Conservation (phyloP, 2,329 filamentous ascomycete species). For the Sporothrix humicola region DNA sequence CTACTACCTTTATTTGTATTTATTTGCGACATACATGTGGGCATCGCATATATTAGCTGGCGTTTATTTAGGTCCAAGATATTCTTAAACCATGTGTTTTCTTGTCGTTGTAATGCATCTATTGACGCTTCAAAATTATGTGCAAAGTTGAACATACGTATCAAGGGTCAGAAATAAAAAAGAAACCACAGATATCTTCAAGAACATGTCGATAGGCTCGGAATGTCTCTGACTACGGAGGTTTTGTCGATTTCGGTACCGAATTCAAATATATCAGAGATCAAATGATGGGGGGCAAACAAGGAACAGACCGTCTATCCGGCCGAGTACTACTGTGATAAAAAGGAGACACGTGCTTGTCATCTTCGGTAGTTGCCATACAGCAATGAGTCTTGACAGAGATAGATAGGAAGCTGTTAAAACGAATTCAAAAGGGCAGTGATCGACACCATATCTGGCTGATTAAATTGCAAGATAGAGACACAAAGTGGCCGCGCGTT, state of each 20-base stretch:
- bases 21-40: slow-evolving; percentile 16
- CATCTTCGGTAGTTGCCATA: background rate
- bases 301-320: slow-evolving; percentile 5
- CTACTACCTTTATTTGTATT: background rate
- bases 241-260: background rate
- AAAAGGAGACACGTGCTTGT: background rate
- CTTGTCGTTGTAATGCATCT: too few relatives aligned
- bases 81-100: background rate
- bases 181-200: background rate
- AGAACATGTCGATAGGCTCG: background rate
- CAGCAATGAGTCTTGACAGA: background rate
- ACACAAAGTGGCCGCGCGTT: slow-evolving; percentile 15
- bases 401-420: too few relatives aligned
- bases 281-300: background rate
- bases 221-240: background rate
- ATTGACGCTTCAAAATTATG: background rate
- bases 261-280: background rate
- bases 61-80: background rate
- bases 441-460: too few relatives aligned
- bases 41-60: background rate
- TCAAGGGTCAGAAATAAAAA: too few relatives aligned
- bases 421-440: background rate
- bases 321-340: background rate
- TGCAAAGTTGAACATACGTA: too few relatives aligned
- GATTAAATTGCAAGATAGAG: background rate